Base-by-base conservation (phyloP, 176 grass and related monocot genomes). In the Calamus simplicifolius region DNA sequence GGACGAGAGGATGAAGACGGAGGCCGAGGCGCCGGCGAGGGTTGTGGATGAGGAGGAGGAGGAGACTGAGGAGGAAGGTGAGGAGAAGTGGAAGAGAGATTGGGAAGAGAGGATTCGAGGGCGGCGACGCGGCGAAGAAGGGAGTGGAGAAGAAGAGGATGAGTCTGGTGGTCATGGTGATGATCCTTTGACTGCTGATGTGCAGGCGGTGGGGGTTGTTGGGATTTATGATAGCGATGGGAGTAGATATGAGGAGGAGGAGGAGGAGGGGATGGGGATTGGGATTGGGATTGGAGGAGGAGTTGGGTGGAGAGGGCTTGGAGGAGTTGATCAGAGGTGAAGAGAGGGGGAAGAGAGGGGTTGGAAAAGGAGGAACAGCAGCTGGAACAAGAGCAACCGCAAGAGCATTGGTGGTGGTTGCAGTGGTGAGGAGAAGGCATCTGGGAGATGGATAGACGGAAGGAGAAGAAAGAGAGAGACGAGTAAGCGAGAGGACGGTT, bases 71-170 rank as follows among this genome's bases (percentile, higher is more conserved):
- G n/a, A 19, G 68, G 52, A 16, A 52, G 10, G 0, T 27, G 64
- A 1, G 61, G 51, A 26, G 66, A 52, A 29, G 75, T 16, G 10
- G 62, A 54, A 54, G 73, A 64, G 59, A 23, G 25, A 19, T 60
- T 55, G 14, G 80, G 80, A 1, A 83, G 56, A 6, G 79, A 80
- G 19, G 75, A 83, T 62, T 92, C 93, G 51, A 98, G 85, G 16
- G 66, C 73, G 14, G 88, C 73, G 5, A 85, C 81, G 50, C 88
- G 84, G 69, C 69, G 79, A 21, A 89, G 74, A 49, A 98, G 87
- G 62, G 93, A 89, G 62, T 76, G 69, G 50, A 98, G 79, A 49
- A 84, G 69, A 3, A 72, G 69, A 2, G 50, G 82, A 27, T 73
- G 69, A 5, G 76, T 17, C 4, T 75, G 59, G 23, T 43, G 35